Conservation (phyloP, 768 basidiomycete species). For the Suillus tomentosus region DNA sequence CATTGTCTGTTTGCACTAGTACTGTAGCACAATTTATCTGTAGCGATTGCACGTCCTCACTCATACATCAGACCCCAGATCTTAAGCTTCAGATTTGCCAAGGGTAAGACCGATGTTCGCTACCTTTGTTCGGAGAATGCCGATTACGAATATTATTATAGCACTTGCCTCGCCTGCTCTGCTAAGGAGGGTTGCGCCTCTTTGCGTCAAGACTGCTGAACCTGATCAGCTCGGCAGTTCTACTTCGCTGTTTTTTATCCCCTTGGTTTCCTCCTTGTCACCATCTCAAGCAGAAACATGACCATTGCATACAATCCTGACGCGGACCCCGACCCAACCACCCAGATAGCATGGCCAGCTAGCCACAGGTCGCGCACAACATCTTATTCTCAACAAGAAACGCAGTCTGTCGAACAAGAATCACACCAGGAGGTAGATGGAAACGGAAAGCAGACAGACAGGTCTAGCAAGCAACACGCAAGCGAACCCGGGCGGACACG, state of each 20-base stretch:
- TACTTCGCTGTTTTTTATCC: conserved; percentile 11
- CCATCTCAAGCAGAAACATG: conserved; percentile 42
- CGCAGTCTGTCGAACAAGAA: conserved; percentile 22
- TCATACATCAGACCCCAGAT: not conserved
- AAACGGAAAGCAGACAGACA: conserved; percentile 22
- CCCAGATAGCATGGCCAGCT: conserved; percentile 76
- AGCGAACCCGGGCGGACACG: conserved; percentile 30
- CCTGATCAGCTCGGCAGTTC: not conserved
- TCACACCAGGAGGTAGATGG: conserved; percentile 37
- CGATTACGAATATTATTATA: conserved; percentile 16
- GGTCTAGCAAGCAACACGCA: conserved; percentile 6
- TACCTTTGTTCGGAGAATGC: conserved; percentile 25
- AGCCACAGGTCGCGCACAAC: conserved; percentile 34
- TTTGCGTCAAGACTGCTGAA: not conserved
- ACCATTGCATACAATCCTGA: conserved; percentile 53
- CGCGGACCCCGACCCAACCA: conserved; percentile 75
- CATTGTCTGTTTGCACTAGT: conserved; percentile 16
- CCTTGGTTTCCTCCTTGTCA: conserved; percentile 7
- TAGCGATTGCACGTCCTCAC: not conserved
- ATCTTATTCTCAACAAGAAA: conserved; percentile 26
- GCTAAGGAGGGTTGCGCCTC: conserved; percentile 16
- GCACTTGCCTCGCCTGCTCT: conserved; percentile 9
- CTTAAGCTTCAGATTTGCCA: not conserved
- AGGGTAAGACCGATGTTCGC: not conserved
- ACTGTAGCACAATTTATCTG: conserved; percentile 20